Evolutionary conservation across 2,329 filamentous ascomycete species (phyloP).

Genomic region (Aspergillus neotritici): DNA sequence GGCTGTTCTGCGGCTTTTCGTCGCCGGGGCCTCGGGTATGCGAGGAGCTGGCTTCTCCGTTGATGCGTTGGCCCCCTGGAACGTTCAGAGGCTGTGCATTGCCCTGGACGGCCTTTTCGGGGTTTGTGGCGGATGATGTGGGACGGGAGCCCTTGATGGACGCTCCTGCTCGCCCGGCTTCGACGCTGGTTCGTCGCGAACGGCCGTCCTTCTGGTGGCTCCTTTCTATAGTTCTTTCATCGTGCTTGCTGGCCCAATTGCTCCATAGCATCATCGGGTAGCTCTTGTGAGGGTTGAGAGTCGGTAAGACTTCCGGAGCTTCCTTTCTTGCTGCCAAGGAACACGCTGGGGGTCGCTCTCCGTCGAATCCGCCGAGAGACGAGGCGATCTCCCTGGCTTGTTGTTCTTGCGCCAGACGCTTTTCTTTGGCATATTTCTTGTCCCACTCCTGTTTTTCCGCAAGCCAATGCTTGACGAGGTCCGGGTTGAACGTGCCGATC

Average conservation of each 20-base stretch:
- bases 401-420: conserved; percentile 65
- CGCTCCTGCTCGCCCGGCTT: conserved; percentile 23
- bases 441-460: conserved; percentile 69
- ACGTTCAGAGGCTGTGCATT: not conserved
- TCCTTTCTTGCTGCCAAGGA: conserved; percentile 67
- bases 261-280: conserved; percentile 79
- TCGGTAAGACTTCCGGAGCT: conserved; percentile 27
- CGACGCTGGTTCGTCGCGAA: conserved; percentile 22
- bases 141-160: conserved; percentile 11
- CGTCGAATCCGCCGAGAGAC: conserved; percentile 67
- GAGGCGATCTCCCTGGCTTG: conserved; percentile 65
- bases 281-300: conserved; percentile 48
- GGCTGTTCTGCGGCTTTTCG: conserved; percentile 14
- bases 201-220: conserved; percentile 22
- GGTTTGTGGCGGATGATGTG: too few species aligned
- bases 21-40: not conserved
- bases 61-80: not conserved
- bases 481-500: conserved; percentile 74
- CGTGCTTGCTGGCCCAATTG: conserved; percentile 82
- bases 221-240: conserved; percentile 61
- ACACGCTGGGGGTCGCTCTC: conserved; percentile 75
- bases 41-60: not conserved
- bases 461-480: conserved; percentile 78
- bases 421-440: conserved; percentile 61
- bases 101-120: too few species aligned